Conservation (phyloP, 495 filamentous ascomycete species). For the Hypoxylon subgilvum region DNA sequence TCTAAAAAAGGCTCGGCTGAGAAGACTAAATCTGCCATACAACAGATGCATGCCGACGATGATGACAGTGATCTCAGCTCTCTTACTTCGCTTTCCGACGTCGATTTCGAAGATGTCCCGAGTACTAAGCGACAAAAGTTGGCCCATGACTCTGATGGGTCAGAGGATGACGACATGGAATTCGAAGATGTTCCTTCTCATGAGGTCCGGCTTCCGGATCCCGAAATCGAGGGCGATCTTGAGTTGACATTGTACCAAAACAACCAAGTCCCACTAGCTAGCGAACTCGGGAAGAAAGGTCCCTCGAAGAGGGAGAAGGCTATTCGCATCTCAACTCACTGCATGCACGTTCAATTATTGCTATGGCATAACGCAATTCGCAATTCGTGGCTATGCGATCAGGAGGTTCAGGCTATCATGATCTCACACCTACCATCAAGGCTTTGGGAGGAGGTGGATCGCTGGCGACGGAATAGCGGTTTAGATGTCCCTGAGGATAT, state of each 20-base stretch:
- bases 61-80: slow-evolving; percentile 55
- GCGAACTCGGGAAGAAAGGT: slow-evolving; percentile 77
- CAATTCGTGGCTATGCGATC: slow-evolving; percentile 85
- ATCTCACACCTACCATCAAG: slow-evolving; percentile 69
- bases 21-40: slow-evolving; percentile 55
- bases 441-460: slow-evolving; percentile 73
- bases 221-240: slow-evolving; percentile 62
- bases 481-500: slow-evolving; percentile 54
- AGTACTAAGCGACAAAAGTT: slow-evolving; percentile 39
- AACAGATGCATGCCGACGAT: slow-evolving; percentile 59
- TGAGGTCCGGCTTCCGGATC: slow-evolving; percentile 39
- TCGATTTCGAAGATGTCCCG: slow-evolving; percentile 70
- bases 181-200: slow-evolving; percentile 81
- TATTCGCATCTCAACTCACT: slow-evolving; percentile 78
- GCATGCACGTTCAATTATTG: slow-evolving; percentile 85
- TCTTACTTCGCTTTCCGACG: slow-evolving; percentile 69
- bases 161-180: slow-evolving; percentile 72
- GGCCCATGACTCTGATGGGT: slow-evolving; percentile 25
- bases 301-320: slow-evolving; percentile 81
- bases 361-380: slow-evolving; percentile 88
- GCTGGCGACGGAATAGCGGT: slow-evolving; percentile 73
- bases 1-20: slow-evolving; percentile 55
- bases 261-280: slow-evolving; percentile 59
- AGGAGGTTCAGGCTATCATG: slow-evolving; percentile 76
- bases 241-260: slow-evolving; percentile 76